Evolutionary conservation across 2,329 filamentous ascomycete species (phyloP).

Genomic region (Talaromyces sp.): DNA sequence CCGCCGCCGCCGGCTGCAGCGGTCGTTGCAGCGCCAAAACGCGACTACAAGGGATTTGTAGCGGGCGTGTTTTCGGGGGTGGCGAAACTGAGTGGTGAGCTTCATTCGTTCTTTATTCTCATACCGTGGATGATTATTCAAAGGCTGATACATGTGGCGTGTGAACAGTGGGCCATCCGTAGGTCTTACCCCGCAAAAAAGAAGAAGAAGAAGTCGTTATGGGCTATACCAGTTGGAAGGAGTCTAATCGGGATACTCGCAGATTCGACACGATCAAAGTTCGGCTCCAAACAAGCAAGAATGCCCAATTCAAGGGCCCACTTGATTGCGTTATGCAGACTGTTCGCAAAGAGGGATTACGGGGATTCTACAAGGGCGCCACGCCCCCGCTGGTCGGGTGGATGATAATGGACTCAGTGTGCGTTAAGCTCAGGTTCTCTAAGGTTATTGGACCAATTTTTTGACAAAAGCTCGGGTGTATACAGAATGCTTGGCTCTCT

Average conservation of each 20-base stretch:
- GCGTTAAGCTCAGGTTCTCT: slow-evolving; percentile 14
- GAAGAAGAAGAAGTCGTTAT: not conserved
- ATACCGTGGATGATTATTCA: not conserved
- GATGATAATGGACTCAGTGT: slow-evolving; percentile 93
- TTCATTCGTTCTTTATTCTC: not conserved
- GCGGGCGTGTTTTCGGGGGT: slow-evolving; percentile 94
- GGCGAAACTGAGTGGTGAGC: slow-evolving; percentile 74
- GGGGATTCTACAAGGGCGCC: slow-evolving; percentile 88
- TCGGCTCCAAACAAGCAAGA: slow-evolving; percentile 78
- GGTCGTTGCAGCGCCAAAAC: slow-evolving; percentile 16
- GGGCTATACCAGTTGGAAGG: not conserved
- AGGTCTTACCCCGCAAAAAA: slow-evolving; percentile 24
- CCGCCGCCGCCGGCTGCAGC: not conserved
- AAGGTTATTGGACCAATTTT: not conserved
- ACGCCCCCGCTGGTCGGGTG: slow-evolving; percentile 88
- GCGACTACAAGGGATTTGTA: slow-evolving; percentile 90
- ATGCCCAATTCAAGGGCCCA: slow-evolving; percentile 74
- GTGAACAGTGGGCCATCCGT: slow-evolving; percentile 54
- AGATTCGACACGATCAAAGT: slow-evolving; percentile 97
- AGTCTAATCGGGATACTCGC: not conserved
- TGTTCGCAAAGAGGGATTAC: slow-evolving; percentile 73
- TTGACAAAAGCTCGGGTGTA: not conserved
- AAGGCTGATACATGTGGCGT: not conserved
- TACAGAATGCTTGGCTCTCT: slow-evolving; percentile 78
- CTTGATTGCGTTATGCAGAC: slow-evolving; percentile 82